These are phyloP conservation scores for Xanthoceras sorbifolium DNA, from an alignment of 345 rosid species.

Conservation along the genomic window DNA sequence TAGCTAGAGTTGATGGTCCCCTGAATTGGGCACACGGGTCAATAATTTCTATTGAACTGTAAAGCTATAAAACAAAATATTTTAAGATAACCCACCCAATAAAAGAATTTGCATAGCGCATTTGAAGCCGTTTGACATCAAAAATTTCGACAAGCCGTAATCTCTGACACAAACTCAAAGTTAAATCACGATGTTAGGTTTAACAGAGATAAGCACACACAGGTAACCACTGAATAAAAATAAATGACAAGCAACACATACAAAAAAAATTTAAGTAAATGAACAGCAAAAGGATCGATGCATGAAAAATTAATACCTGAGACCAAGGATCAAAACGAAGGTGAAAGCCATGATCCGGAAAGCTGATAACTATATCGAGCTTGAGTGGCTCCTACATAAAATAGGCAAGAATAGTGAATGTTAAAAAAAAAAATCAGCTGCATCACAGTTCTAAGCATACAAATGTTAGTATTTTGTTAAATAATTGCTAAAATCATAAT, in stretches of 20 bases:
- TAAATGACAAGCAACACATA: background rate
- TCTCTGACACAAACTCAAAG: constrained; percentile 55
- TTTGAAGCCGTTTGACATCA: constrained; percentile 90
- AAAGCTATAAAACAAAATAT: background rate
- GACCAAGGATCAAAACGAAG: constrained; percentile 98
- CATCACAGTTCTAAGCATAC: background rate
- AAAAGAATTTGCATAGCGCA: constrained; percentile 81
- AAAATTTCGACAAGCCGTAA: constrained; percentile 84
- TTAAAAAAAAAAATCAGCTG: no score
- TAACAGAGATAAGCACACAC: background rate
- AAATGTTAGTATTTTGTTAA: no score
- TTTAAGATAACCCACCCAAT: constrained; percentile 63
- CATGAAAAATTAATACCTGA: constrained; percentile 57
- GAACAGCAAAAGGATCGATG: background rate
- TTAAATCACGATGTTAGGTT: constrained; percentile 3
- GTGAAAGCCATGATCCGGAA: constrained; percentile 98
- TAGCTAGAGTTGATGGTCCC: constrained; percentile 84
- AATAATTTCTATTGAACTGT: background rate
- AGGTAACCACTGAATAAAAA: background rate
- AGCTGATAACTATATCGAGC: constrained; percentile 87
- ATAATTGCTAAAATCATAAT: no score
- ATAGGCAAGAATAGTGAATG: constrained; percentile 8
- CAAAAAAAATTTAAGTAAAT: background rate
- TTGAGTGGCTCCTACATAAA: constrained; percentile 78
- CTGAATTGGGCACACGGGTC: constrained; percentile 35